A percentile compares a stretch with the other conserved stretches of the same genome.
These are phyloP conservation scores for Pyrenophora teres DNA, from an alignment of 2,329 filamentous ascomycete genomes.

Conservation along the genomic window DNA sequence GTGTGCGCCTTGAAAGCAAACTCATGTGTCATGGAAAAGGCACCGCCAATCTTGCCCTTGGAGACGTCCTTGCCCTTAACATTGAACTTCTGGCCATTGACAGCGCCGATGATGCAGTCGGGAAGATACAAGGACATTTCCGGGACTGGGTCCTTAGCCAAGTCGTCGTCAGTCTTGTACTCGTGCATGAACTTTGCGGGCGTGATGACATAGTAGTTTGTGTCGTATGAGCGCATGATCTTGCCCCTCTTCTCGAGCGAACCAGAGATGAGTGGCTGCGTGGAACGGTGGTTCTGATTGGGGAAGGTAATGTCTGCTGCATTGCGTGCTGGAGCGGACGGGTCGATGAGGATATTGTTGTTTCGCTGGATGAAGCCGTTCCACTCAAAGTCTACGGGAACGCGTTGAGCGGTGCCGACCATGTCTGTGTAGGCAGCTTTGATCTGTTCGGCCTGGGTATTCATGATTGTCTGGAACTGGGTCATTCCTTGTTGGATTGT, in stretches of 20 bases:
- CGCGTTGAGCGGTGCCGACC: slow-evolving; percentile 72
- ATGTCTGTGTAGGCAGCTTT: slow-evolving; percentile 84
- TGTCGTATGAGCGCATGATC: slow-evolving; percentile 79
- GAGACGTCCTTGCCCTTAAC: slow-evolving; percentile 93
- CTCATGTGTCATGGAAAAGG: slow-evolving; percentile 79
- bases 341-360: slow-evolving; percentile 74
- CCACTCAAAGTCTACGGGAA: slow-evolving; percentile 91
- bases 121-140: slow-evolving; percentile 91
- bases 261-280: slow-evolving; percentile 83
- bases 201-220: slow-evolving; percentile 88
- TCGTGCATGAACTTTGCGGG: slow-evolving; percentile 89
- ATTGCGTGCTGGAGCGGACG: slow-evolving; percentile 72
- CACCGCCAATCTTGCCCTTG: slow-evolving; percentile 75
- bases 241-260: slow-evolving; percentile 88
- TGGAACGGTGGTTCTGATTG: slow-evolving; percentile 82
- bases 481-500: slow-evolving; percentile 82
- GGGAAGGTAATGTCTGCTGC: slow-evolving; percentile 79
- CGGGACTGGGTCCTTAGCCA: slow-evolving; percentile 73
- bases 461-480: slow-evolving; percentile 80
- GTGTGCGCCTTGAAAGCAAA: slow-evolving; percentile 87
- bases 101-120: slow-evolving; percentile 77
- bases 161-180: slow-evolving; percentile 88
- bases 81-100: slow-evolving; percentile 82
- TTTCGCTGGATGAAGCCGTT: slow-evolving; percentile 77
- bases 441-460: slow-evolving; percentile 79